Base-by-base conservation (phyloP, 164 flowering plant species). In the Umbilicus rupestris region DNA sequence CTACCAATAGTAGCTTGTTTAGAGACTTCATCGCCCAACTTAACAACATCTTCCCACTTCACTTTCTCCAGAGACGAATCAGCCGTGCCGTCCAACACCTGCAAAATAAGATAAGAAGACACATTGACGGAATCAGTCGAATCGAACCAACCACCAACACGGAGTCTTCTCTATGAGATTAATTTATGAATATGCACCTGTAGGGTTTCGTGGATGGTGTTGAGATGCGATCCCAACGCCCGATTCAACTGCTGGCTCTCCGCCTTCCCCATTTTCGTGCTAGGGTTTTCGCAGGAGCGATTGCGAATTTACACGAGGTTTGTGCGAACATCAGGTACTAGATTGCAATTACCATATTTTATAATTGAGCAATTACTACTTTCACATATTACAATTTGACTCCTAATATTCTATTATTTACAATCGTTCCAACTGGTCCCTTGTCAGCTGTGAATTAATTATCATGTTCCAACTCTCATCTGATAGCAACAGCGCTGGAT, bases 1-100 rank as follows among this genome's bases (percentile, higher is more conserved):
- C 22, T 72, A 92, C 98, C 92, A 16, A 79, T 72, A 39, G 96
- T 90, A 44, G 96, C 97, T 77, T 93, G 93, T 74, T 86, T 90
- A 66, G 85, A 83, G 68, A 93, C 73, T 63, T 88, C 80, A 22
- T 85, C 92, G 45, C 87, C 88, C 81, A 88, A 73, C 64, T 84
- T 70, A 2, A 83, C 44, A 58, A 93, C 97, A 37, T 87, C 85
- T 8, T 78, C 80, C 98, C 98, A 93, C 68, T 73, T 79, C 20
- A 85, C 86, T 78, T 81, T 87, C 11, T 84, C 76, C 29, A 83
- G 77, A 50, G 89, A 76, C 55, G 84, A 72, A 68, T 83, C 41
- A 11, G 86, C 79, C 28, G 78, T 69, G 64, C 83, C 79, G 73
- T 86, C 82, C 77, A 88, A 76, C 30, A 85, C 29, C 98, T 90